A percentile compares a stretch with the other conserved stretches of the same genome.
Conservation (phyloP, 352 stramenopile species). For the Phytophthora tentaculata region DNA sequence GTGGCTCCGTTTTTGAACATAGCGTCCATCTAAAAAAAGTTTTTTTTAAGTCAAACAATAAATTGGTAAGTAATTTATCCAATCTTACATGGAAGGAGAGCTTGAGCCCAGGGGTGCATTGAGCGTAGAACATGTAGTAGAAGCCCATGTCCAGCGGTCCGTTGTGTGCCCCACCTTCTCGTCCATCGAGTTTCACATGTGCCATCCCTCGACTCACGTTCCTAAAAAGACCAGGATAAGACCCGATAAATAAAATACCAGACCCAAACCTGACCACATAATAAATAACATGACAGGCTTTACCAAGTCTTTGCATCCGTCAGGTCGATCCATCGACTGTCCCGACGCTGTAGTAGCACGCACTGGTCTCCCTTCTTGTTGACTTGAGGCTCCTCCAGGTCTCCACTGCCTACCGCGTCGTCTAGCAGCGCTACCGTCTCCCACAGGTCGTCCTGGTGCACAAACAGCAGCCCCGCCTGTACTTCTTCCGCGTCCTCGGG, state of each 20-base stretch:
- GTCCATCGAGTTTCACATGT: conserved; percentile 17
- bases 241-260: conserved; percentile 5
- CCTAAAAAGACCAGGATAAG: conserved; percentile 34
- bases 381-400: conserved; percentile 14
- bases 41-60: not conserved
- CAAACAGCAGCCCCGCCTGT: conserved; percentile 60
- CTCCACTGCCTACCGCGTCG: conserved; percentile 28
- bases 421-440: conserved; percentile 58
- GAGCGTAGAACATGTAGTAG: conserved; percentile 90
- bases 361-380: conserved; percentile 37
- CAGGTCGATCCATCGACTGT: conserved; percentile 72
- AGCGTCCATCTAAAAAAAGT: conserved; percentile 63
- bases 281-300: not conserved
- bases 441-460: conserved; percentile 71
- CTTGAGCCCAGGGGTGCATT: conserved; percentile 74
- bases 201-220: conserved; percentile 51
- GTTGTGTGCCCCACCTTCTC: conserved; percentile 21
- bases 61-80: conserved; percentile 1
- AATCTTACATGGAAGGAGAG: conserved; percentile 87
- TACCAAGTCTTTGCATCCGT: conserved; percentile 58
- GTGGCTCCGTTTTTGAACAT: conserved; percentile 79
- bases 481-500: conserved; percentile 17
- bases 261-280: not conserved
- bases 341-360: conserved; percentile 50
- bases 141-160: conserved; percentile 59